A percentile compares a stretch with the other conserved stretches of the same genome.
These are phyloP conservation scores for Neckera pumila DNA, from an alignment of 225 moss, liverwort and hornwort genomes.

Conservation along the genomic window DNA sequence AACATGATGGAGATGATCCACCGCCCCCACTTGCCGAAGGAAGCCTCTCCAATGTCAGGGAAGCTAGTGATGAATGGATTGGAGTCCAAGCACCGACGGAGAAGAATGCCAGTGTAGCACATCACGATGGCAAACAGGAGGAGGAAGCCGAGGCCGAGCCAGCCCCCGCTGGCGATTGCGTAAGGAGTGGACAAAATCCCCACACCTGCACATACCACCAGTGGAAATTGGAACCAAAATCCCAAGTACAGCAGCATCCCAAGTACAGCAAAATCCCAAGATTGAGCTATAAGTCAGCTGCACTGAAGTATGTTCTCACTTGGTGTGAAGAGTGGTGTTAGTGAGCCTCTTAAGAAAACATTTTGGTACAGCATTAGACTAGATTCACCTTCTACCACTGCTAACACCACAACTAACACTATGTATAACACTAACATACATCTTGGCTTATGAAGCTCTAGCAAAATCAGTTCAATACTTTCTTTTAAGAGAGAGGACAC, in stretches of 20 bases:
- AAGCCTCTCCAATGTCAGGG: conserved; percentile 84
- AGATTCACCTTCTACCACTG: not conserved
- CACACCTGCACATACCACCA: conserved; percentile 47
- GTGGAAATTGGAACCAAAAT: not conserved
- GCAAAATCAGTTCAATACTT: not conserved
- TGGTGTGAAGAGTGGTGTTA: not conserved
- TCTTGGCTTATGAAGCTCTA: not conserved
- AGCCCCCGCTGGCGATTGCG: conserved; percentile 69
- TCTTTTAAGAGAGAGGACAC: not conserved
- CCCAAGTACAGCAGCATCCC: not conserved
- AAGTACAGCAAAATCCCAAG: not conserved
- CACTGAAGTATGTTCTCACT: not conserved
- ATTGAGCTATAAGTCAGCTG: not conserved
- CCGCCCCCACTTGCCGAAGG: conserved; percentile 67
- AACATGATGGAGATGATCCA: conserved; percentile 52
- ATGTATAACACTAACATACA: not conserved
- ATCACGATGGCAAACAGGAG: conserved; percentile 52
- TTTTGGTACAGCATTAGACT: not conserved
- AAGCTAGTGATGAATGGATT: conserved; percentile 34
- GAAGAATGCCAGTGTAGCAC: conserved; percentile 74
- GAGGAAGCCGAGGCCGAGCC: conserved; percentile 54
- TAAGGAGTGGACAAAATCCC: conserved; percentile 93
- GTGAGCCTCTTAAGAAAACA: not conserved
- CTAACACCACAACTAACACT: not conserved
- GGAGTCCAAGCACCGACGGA: conserved; percentile 64